Evolutionary conservation across 1,284 basidiomycete species (phyloP).

Genomic region (Cryptococcus wingfieldii): DNA sequence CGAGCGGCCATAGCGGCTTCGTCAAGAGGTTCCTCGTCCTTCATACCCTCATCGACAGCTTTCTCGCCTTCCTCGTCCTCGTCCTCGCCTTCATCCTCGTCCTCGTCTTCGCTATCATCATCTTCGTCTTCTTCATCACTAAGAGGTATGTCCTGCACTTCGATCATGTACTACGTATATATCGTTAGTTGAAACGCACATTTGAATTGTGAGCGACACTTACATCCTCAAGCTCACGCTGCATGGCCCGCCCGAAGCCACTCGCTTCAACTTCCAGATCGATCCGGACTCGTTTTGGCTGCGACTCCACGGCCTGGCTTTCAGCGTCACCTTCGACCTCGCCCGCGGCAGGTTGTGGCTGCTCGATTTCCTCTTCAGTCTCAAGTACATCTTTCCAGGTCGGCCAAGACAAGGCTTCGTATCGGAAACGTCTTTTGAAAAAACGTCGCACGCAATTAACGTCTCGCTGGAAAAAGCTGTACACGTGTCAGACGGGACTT

Average conservation of each 20-base stretch:
- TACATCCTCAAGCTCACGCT: conserved; percentile 77
- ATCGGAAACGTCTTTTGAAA: conserved; percentile 86
- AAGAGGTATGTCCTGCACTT: conserved; percentile 42
- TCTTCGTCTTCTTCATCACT: conserved; percentile 35
- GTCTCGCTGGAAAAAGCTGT: conserved; percentile 98
- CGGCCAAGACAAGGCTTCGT: conserved; percentile 85
- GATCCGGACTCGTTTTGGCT: conserved; percentile 57
- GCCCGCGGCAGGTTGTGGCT: conserved; percentile 12
- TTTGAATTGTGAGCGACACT: conserved; percentile 22
- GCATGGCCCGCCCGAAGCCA: conserved; percentile 79
- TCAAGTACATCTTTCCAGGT: conserved; percentile 65
- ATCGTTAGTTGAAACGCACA: not conserved
- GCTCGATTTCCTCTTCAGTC: conserved; percentile 22
- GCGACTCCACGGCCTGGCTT: conserved; percentile 12
- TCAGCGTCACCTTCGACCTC: conserved; percentile 18
- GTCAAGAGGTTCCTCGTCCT: conserved; percentile 21
- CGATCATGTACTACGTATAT: conserved; percentile 53
- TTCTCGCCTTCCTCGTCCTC: conserved; percentile 47
- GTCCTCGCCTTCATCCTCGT: conserved; percentile 35
- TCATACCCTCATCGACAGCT: not conserved
- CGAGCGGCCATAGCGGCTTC: conserved; percentile 27
- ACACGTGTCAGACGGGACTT: not conserved
- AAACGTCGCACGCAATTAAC: conserved; percentile 94
- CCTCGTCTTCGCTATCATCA: conserved; percentile 17
- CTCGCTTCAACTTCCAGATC: conserved; percentile 89